Evolutionary conservation across 805 yeast genomes (phyloP), one percentile per base, ranked within the genome.

Genomic region (Myxozyma neotropica): DNA sequence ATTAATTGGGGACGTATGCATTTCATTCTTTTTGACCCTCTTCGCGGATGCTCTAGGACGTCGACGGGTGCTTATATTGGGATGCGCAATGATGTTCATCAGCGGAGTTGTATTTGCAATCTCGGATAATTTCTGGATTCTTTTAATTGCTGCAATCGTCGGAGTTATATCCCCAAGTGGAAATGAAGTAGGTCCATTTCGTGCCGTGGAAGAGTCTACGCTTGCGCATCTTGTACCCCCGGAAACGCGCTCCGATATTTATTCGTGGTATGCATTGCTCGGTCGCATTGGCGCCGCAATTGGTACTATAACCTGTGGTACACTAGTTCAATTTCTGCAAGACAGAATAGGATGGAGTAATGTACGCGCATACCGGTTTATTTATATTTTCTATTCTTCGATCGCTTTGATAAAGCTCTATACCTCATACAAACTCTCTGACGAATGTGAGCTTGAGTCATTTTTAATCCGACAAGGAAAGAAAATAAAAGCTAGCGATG

Each of bases 221-320:
- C 73, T 82, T 31, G 83, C 85, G 0, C 78, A 81, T 19, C 69
- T 82, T 56, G 75, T 76, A 3, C 69, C 75, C 4, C 64, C 72
- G 13, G 75, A 74, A 12, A 71, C 77, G 39, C 70, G 84, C 57
- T 76, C 84, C 0, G 86, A 82, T 65, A 73, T 80, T 23, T 82
- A 77, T 66, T 80, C 84, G 12, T 82, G 85, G 85, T 82, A 81
- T 65, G 76, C 77, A 0, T 78, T 82, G 64, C 69, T 79, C 33
- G 85, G 84, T 0, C 74, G 77, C 1, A 64, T 80, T 27, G 76
- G 81, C 19, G 72, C 75, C 24, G 83, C 84, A 97, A 97, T 27
- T 74, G 73, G 19, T 97, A 97, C 67, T 97, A 81, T 75, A 79
- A 89, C 74, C 84, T 87, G 58, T 92, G 78, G 69, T 82, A 81